Percentiles rank a stretch among this genome's conserved stretches.
Conservation (phyloP, 2,329 filamentous ascomycete species). For the Paramyrothecium roridum region DNA sequence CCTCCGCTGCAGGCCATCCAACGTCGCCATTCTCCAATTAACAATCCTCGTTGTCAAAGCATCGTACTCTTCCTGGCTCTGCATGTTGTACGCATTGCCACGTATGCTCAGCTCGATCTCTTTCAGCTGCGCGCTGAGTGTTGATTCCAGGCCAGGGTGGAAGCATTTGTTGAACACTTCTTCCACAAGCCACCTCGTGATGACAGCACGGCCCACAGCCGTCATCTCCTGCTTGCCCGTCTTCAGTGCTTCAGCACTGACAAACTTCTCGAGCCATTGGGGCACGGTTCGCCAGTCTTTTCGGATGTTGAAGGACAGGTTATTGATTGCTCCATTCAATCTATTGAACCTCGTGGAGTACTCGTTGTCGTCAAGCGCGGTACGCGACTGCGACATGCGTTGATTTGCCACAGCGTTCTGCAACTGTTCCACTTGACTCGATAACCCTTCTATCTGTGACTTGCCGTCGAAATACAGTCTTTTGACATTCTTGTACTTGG, state of each 20-base stretch:
- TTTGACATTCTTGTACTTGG: constrained; percentile 98
- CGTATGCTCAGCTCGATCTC: constrained; percentile 85
- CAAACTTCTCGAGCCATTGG: constrained; percentile 71
- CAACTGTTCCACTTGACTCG: constrained; percentile 83
- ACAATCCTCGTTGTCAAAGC: constrained; percentile 84
- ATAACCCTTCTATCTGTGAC: constrained; percentile 83
- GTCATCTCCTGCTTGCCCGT: constrained; percentile 98
- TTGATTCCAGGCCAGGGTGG: constrained; percentile 79
- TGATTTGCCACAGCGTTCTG: constrained; percentile 98
- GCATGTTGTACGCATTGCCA: constrained; percentile 67
- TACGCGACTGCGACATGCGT: constrained; percentile 89
- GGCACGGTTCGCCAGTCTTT: constrained; percentile 89
- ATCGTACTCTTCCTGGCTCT: constrained; percentile 83
- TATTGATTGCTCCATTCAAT: constrained; percentile 89
- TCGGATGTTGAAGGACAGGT: constrained; percentile 91
- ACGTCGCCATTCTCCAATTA: constrained; percentile 88
- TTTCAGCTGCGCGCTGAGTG: constrained; percentile 77
- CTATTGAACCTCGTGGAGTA: constrained; percentile 87
- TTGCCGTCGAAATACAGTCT: constrained; percentile 96
- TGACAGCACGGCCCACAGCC: constrained; percentile 82
- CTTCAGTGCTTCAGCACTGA: constrained; percentile 80
- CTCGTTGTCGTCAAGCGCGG: constrained; percentile 91
- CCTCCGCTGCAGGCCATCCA: constrained; percentile 79
- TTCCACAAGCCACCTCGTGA: constrained; percentile 85
- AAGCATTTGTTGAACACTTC: constrained; percentile 91